Evolutionary conservation across 805 yeast genomes (phyloP), one percentile per base, ranked within the genome.

Genomic region (Yarrowia keelungensis): DNA sequence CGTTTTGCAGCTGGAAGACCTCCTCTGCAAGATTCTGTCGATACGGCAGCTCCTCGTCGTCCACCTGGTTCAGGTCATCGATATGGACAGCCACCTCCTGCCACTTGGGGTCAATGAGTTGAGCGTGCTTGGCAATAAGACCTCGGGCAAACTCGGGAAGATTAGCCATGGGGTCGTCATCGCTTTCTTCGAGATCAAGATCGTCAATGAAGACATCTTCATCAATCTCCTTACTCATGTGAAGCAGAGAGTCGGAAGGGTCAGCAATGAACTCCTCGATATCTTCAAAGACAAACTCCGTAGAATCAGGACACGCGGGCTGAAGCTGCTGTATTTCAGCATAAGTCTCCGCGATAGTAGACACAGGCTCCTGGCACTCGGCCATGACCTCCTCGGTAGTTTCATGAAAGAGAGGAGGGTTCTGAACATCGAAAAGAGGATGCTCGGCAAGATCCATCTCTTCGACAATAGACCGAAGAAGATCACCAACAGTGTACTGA

Each of bases 21-120:
- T 62, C 67, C 39, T 47, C 54, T 8, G 54, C 56, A 4, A 62
- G 46, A 47, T 62, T 62, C 39, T 62, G 67, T 4, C 67, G 56
- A 16, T 47, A 62, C 8, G 67, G 56, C 15, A 62, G 26, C 47
- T 62, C 67, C 38, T 36, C 45, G 38, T 62, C 67, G 26, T 62
- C 67, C 32, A 62, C 46, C 39, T n/a, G 46, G 47, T 49, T 36
- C 46, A 47, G 14, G 26, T 62, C 67, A n/a, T 62, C 67, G 16
- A 62, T 43, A 12, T 45, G 51, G n/a, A 45, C 65, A 16, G 51
- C 65, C n/a, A 43, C 50, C 4, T 59, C 65, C 35, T 59, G 50
- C 65, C 65, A 59, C 35, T 45, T 59, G 26, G 65, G 51, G 11
- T 43, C 41, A 19, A 59, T 59, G 19, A 59, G 51, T 12, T 43